These are phyloP conservation scores for Trichoderma afroharzianum DNA, from an alignment of 2,329 filamentous ascomycete species.

Conservation along the genomic window DNA sequence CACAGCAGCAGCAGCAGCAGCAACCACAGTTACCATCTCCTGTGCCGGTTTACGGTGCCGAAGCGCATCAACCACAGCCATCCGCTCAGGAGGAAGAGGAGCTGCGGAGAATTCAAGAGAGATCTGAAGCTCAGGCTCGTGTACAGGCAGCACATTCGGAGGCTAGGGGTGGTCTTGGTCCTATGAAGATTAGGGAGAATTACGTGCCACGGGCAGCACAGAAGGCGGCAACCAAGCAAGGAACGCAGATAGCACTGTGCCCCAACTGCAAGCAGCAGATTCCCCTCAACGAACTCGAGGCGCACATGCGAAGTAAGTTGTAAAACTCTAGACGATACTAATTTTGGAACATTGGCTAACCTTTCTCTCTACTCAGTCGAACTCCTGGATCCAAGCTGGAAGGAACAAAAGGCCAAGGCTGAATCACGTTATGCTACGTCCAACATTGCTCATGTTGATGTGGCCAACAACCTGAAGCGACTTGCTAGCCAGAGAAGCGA, in stretches of 20 bases:
- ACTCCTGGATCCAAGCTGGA: conserved; percentile 89
- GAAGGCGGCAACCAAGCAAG: conserved; percentile 62
- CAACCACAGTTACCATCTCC: conserved; percentile 37
- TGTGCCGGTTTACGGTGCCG: conserved; percentile 29
- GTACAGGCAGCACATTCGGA: conserved; percentile 77
- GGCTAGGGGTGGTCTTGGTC: conserved; percentile 61
- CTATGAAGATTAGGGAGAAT: conserved; percentile 90
- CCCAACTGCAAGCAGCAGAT: conserved; percentile 92
- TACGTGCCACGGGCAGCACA: conserved; percentile 83
- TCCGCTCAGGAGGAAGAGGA: conserved; percentile 59
- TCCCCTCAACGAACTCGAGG: conserved; percentile 79
- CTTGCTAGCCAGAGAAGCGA: conserved; percentile 84
- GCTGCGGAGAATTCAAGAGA: conserved; percentile 59
- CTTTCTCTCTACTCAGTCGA: conserved; percentile 58
- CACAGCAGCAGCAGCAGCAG: conserved; percentile 30
- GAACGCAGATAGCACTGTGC: conserved; percentile 69
- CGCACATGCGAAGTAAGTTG: conserved; percentile 81
- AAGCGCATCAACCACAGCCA: conserved; percentile 30
- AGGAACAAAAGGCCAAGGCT: conserved; percentile 87
- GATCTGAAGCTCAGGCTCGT: conserved; percentile 56
- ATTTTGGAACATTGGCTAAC: not conserved
- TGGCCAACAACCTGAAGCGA: conserved; percentile 93
- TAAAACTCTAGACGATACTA: not conserved
- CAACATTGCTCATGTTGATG: conserved; percentile 80
- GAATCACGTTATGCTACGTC: conserved; percentile 81